Evolutionary conservation across 768 basidiomycete species (phyloP).

Genomic region (Kwoniella sp.): DNA sequence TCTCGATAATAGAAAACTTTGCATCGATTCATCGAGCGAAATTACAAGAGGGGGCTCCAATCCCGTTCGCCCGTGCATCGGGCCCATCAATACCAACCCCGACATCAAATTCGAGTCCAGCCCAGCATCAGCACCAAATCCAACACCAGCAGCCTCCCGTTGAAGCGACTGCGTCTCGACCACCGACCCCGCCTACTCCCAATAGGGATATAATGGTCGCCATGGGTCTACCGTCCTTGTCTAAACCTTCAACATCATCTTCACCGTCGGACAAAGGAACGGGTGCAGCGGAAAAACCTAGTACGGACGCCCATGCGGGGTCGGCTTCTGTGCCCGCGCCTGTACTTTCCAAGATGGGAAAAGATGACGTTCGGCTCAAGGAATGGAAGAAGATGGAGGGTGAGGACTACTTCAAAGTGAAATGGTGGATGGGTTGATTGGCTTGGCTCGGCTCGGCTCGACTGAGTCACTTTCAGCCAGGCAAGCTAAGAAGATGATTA

Average conservation of each 20-base stretch:
- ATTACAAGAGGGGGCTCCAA: neutral
- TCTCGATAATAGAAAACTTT: constrained; percentile 53
- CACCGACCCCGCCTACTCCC: constrained; percentile 18
- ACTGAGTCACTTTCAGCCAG: too few relatives aligned
- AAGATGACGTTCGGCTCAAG: neutral
- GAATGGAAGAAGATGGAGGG: constrained; percentile 13
- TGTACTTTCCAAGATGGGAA: too few relatives aligned
- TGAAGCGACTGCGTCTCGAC: neutral
- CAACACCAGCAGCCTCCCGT: neutral
- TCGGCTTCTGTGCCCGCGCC: neutral
- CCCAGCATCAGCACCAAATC: neutral
- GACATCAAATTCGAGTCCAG: neutral
- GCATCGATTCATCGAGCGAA: constrained; percentile 17
- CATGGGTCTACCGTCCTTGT: neutral
- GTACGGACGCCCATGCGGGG: neutral
- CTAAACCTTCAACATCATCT: neutral
- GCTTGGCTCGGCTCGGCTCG: too few relatives aligned
- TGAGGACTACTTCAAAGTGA: constrained; percentile 6
- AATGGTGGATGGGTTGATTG: constrained; percentile 11
- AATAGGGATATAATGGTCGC: neutral
- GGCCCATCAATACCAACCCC: neutral
- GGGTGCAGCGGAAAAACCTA: neutral
- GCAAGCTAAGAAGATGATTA: too few relatives aligned
- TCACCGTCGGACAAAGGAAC: neutral
- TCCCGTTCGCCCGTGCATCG: neutral